Conservation (phyloP, 345 rosid genomes). For the Murraya paniculata region DNA sequence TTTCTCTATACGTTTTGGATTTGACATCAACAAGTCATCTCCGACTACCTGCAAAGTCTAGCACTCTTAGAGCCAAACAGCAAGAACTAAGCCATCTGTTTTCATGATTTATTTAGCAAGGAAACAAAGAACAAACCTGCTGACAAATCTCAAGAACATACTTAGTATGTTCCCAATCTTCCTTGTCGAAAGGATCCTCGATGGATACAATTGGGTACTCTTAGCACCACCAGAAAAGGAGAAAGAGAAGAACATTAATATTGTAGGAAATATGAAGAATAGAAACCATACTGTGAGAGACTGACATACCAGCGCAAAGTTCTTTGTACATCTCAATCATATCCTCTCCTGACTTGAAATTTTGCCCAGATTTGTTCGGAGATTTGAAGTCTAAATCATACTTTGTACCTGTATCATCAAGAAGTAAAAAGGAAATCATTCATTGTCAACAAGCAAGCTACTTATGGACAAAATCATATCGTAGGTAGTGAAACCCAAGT, state of each 20-base stretch:
- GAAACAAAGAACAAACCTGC: conserved; percentile 64
- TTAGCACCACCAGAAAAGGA: conserved; percentile 26
- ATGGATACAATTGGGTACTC: conserved; percentile 84
- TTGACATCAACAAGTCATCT: conserved; percentile 81
- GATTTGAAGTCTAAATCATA: conserved; percentile 81
- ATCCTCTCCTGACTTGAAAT: conserved; percentile 92
- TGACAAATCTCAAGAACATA: conserved; percentile 85
- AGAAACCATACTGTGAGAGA: conserved; percentile 9
- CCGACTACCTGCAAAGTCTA: conserved; percentile 77
- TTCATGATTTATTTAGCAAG: conserved; percentile 8
- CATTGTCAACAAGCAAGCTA: conserved; percentile 3
- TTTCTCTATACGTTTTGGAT: conserved; percentile 75
- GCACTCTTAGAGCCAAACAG: background rate
- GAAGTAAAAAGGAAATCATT: conserved; percentile 3
- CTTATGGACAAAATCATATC: background rate
- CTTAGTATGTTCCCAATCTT: conserved; percentile 94
- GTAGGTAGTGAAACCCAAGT: background rate
- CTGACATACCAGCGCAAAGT: conserved; percentile 66
- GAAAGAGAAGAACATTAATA: conserved; percentile 16
- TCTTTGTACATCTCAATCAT: conserved; percentile 91
- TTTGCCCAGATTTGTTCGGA: conserved; percentile 69
- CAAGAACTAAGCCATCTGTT: background rate
- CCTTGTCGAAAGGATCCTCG: conserved; percentile 99
- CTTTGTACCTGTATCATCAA: conserved; percentile 62
- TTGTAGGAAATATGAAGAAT: conserved; percentile 6